These are phyloP conservation scores for Suhomyces bribrorum DNA, from an alignment of 1,139 yeast species.

Conservation along the genomic window DNA sequence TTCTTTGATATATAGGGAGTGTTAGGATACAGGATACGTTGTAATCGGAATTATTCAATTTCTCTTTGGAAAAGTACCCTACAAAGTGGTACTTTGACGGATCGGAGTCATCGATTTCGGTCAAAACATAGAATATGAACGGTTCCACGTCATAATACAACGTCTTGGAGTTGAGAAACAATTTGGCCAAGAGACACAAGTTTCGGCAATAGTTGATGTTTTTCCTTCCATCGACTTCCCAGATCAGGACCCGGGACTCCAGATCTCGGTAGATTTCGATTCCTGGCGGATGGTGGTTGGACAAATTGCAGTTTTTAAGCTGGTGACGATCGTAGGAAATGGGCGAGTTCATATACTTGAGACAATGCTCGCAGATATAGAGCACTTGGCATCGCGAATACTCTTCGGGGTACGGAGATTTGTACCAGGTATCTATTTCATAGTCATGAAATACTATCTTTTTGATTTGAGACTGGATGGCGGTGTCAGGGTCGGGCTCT, in stretches of 20 bases:
- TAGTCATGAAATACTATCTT: conserved; percentile 67
- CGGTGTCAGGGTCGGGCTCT: conserved; percentile 1
- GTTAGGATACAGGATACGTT: conserved; percentile 91
- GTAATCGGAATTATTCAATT: conserved; percentile 69
- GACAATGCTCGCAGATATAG: conserved; percentile 81
- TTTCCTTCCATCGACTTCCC: conserved; percentile 92
- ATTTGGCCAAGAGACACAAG: conserved; percentile 82
- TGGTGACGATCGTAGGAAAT: conserved; percentile 69
- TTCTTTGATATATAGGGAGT: conserved; percentile 81
- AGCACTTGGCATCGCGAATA: conserved; percentile 63
- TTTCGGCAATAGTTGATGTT: conserved; percentile 84
- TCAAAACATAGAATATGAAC: conserved; percentile 81
- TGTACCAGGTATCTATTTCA: conserved; percentile 88
- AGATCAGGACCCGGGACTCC: conserved; percentile 57
- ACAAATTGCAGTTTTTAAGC: conserved; percentile 60
- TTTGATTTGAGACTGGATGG: conserved; percentile 34
- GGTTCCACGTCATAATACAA: conserved; percentile 95
- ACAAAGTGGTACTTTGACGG: conserved; percentile 69
- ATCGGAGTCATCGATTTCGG: conserved; percentile 59
- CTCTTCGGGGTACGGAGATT: conserved; percentile 92
- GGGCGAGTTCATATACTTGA: conserved; percentile 77
- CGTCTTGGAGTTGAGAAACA: conserved; percentile 88
- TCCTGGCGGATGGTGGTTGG: conserved; percentile 80
- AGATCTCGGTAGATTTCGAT: conserved; percentile 77
- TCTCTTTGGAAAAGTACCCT: conserved; percentile 93